A percentile compares a stretch with the other conserved stretches of the same genome.
Evolutionary conservation across 78 protist species (phyloP).

Genomic region (slime mould (Dictyostelium discoideum)): dicty_2.7 NC_007089.4:569001-569500

Average conservation of each 20-base stretch:
- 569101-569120: neutral
- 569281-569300: neutral
- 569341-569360: constrained; percentile 30
- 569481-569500: neutral
- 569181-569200: neutral
- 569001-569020: constrained; percentile 22
- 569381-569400: constrained; percentile 10
- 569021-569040: constrained; percentile 19
- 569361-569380: neutral
- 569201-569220: constrained; percentile 8
- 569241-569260: neutral
- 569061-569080: constrained; percentile 21
- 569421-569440: neutral
- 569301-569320: neutral
- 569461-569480: neutral
- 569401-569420: constrained; percentile 20
- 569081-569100: neutral
- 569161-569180: constrained; percentile 15
- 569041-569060: neutral
- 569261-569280: neutral
- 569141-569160: neutral
- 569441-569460: neutral
- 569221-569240: constrained; percentile 10
- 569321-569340: constrained; percentile 51
- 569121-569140: neutral